Conservation (phyloP, 306 rosid species). For the Lathyrus aphaca region DNA sequence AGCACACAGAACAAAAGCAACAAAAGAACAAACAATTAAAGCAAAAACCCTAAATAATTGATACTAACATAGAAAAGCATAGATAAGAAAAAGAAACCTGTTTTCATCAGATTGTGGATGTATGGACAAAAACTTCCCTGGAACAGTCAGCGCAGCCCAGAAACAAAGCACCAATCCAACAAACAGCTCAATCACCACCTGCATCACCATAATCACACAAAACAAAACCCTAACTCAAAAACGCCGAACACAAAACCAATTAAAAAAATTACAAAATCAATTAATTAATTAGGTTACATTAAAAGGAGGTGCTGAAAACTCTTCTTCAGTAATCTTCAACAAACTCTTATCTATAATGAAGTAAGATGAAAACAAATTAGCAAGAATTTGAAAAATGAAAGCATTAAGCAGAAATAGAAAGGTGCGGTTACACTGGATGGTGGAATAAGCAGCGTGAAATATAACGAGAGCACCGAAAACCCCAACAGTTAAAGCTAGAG, state of each 20-base stretch:
- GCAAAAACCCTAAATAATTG: background rate
- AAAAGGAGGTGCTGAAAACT: slow-evolving; percentile 76
- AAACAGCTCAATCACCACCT: slow-evolving; percentile 71
- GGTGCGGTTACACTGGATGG: slow-evolving; percentile 57
- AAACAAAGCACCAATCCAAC: slow-evolving; percentile 65
- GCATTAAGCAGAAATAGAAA: background rate
- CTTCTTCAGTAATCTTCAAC: slow-evolving; percentile 77
- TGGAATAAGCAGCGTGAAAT: slow-evolving; percentile 75
- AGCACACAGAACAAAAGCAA: slow-evolving; percentile 4
- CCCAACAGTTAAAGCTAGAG: slow-evolving; percentile 56
- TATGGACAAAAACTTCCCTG: slow-evolving; percentile 75
- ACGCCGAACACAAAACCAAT: background rate
- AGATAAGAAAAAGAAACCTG: slow-evolving; percentile 48
- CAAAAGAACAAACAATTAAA: background rate
- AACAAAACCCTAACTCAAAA: background rate
- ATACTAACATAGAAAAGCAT: background rate
- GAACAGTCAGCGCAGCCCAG: slow-evolving; percentile 74
- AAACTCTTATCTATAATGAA: slow-evolving; percentile 64
- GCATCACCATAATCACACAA: slow-evolving; percentile 20
- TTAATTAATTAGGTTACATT: slow-evolving; percentile 43
- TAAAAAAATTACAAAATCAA: background rate
- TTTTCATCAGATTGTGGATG: slow-evolving; percentile 76
- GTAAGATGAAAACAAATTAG: slow-evolving; percentile 23
- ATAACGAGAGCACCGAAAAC: slow-evolving; percentile 62
- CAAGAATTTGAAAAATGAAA: background rate